These are phyloP conservation scores for Chamaecrista fasciculata DNA, from an alignment of 306 rosid species.

Conservation along the genomic window DNA sequence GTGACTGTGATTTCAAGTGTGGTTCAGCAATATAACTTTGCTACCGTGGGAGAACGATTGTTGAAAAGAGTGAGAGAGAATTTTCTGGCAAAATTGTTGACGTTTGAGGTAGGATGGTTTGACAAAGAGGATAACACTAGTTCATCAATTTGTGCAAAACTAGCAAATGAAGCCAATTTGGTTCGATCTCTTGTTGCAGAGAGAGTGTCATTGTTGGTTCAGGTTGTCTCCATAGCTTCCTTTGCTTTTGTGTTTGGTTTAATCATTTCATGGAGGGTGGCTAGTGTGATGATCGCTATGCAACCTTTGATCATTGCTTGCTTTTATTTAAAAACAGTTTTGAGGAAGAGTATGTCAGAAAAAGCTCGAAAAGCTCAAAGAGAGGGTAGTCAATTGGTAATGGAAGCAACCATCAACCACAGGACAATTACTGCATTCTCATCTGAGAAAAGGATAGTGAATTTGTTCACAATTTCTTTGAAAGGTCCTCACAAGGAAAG, in stretches of 20 bases:
- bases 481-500: slow-evolving; percentile 56
- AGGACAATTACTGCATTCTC: slow-evolving; percentile 81
- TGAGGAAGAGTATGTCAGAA: slow-evolving; percentile 61
- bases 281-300: slow-evolving; percentile 70
- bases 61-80: slow-evolving; percentile 61
- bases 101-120: slow-evolving; percentile 89
- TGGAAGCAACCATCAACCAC: slow-evolving; percentile 72
- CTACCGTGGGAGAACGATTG: slow-evolving; percentile 74
- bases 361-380: slow-evolving; percentile 64
- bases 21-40: slow-evolving; percentile 65
- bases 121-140: slow-evolving; percentile 76
- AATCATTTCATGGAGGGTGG: slow-evolving; percentile 66
- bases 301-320: slow-evolving; percentile 70
- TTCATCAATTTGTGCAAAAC: slow-evolving; percentile 63
- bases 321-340: slow-evolving; percentile 57
- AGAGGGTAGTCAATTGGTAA: slow-evolving; percentile 69
- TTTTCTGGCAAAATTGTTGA: slow-evolving; percentile 50
- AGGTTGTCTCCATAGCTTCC: slow-evolving; percentile 48
- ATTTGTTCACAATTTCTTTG: slow-evolving; percentile 52
- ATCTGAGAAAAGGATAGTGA: slow-evolving; percentile 58
- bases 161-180: slow-evolving; percentile 61
- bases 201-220: slow-evolving; percentile 61
- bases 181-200: slow-evolving; percentile 74
- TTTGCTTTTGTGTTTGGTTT: slow-evolving; percentile 56
- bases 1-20: slow-evolving; percentile 50